Evolutionary conservation across 345 rosid species (phyloP), one percentile per base, ranked within the genome.

Genomic region (Populus nigra): DNA sequence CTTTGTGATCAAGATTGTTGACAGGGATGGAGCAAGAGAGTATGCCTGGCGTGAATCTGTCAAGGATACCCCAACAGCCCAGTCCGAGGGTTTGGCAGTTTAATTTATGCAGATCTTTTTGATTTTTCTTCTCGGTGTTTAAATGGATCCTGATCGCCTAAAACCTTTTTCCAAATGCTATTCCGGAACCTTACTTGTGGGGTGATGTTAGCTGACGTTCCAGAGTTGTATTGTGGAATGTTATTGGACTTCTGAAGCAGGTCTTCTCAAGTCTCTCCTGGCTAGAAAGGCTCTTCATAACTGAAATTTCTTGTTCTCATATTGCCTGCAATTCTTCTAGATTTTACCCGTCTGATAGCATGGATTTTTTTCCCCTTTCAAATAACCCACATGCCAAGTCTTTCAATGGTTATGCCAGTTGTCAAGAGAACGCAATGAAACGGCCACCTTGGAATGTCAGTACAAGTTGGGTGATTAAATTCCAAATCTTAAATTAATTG

Each of bases 1-100:
- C 89, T 96, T 93, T 78, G 92, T 91, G 68, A 93, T 96, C 87
- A 93, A 96, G 89, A 96, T 96, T 7, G 97, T 96, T 0, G 99
- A 96, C 86, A 89, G 94, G 79, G 89, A 90, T 7, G 99, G 99
- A 66, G 98, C 97, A 2, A 88, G 97, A 77, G 93, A 84, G 71
- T 87, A 89, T 36, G 98, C 88, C 3, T 89, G 96, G 97, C 99
- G 98, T 67, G 84, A 84, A 87, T 90, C 98, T 55, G 87, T 93
- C 36, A 85, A 88, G 82, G 94, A 93, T 23, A 86, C 74, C 61
- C 55, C 47, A 68, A 41, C 23, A 3, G 12, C 77, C 15, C 77
- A 25, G 69, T 72, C 23, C 73, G 69, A 73, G 47, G 29, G 18
- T 41, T 45, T 59, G 13, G 63, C 5, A 59, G 63, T 45, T 36